A percentile compares a stretch with the other conserved stretches of the same genome.
Conservation (phyloP, 1,139 yeast genomes). For the Hanseniaspora uvarum region DNA sequence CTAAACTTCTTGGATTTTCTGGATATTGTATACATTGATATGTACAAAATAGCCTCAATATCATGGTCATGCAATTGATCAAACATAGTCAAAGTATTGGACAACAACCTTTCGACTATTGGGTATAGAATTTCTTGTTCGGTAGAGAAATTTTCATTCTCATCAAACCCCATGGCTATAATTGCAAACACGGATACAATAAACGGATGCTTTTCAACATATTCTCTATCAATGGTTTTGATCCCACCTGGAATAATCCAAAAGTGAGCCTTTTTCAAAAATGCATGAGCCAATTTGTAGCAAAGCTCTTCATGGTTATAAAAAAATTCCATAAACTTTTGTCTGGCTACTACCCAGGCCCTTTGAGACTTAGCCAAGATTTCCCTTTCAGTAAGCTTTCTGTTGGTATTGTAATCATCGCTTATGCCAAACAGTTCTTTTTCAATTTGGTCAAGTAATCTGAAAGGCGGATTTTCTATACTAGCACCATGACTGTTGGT, state of each 20-base stretch:
- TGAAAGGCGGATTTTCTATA: constrained; percentile 33
- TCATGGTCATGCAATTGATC: constrained; percentile 46
- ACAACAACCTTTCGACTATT: constrained; percentile 38
- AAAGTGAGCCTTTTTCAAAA: constrained; percentile 40
- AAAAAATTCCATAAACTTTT: constrained; percentile 37
- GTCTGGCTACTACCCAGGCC: constrained; percentile 31
- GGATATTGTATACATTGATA: constrained; percentile 43
- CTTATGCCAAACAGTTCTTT: constrained; percentile 32
- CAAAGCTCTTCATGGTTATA: constrained; percentile 34
- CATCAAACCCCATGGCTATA: constrained; percentile 44
- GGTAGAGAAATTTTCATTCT: constrained; percentile 37
- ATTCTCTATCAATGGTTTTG: constrained; percentile 35
- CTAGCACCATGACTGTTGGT: constrained; percentile 22
- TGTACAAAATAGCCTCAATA: constrained; percentile 44
- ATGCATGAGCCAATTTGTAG: constrained; percentile 36
- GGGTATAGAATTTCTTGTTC: constrained; percentile 39
- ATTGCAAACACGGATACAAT: constrained; percentile 43
- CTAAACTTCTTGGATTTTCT: constrained; percentile 37
- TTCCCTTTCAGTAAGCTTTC: constrained; percentile 26
- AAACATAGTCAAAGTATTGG: constrained; percentile 39
- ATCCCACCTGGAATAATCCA: constrained; percentile 50
- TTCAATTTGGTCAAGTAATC: constrained; percentile 37
- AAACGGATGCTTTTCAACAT: constrained; percentile 40
- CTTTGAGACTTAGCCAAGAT: constrained; percentile 31
- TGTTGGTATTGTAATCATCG: constrained; percentile 8